A percentile compares a stretch with the other conserved stretches of the same genome.
Evolutionary conservation across 495 filamentous ascomycete species (phyloP).

Genomic region (Xylaria cubensis): DNA sequence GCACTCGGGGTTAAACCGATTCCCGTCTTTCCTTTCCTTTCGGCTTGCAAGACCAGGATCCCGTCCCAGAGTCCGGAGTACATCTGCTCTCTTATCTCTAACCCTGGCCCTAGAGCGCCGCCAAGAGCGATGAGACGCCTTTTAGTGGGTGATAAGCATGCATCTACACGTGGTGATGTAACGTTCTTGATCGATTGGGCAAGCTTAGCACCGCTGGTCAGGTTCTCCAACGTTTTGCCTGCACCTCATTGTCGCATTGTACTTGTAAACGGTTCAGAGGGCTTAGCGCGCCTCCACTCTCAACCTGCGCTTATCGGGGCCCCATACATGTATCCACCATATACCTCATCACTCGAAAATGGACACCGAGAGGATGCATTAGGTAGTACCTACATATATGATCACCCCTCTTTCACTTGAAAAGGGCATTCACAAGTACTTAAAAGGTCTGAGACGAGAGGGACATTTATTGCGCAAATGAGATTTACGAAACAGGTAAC

Average conservation of each 20-base stretch:
- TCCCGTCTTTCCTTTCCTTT: background rate
- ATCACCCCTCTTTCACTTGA: too few relatives aligned
- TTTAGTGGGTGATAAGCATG: slow-evolving; percentile 9
- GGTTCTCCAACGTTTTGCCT: background rate
- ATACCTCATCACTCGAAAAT: too few relatives aligned
- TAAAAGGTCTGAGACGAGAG: too few relatives aligned
- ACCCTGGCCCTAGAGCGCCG: background rate
- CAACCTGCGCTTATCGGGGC: too few relatives aligned
- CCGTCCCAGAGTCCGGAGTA: background rate
- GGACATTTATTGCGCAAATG: too few relatives aligned
- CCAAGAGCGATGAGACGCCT: background rate
- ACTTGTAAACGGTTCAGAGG: background rate
- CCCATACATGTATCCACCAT: too few relatives aligned
- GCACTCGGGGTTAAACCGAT: slow-evolving; percentile 2
- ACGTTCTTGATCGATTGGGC: slow-evolving; percentile 3
- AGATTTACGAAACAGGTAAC: too few relatives aligned
- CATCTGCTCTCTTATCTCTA: background rate
- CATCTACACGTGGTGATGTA: slow-evolving; percentile 1
- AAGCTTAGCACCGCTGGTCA: background rate
- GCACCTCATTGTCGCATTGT: background rate
- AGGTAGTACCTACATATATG: too few relatives aligned
- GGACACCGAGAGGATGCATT: too few relatives aligned
- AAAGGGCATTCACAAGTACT: too few relatives aligned
- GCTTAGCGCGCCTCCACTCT: background rate
- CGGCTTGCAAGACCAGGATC: background rate